phyloP scores from a whole-genome alignment of 306 rosid genomes.

The Purshia tridentata region DNA sequence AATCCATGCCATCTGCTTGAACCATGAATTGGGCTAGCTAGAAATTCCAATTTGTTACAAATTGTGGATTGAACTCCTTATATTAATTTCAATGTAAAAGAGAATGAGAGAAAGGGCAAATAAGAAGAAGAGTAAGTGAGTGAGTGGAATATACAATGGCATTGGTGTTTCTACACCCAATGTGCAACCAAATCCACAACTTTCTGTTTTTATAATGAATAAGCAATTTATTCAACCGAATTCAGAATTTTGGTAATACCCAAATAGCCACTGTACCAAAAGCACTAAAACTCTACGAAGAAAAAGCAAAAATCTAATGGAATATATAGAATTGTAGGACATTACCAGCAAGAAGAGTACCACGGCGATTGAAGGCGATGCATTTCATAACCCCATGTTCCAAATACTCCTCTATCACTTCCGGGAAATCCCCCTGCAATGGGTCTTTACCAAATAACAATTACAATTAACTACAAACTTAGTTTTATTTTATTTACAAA shows the following conservation, averaged over 20 bases:
- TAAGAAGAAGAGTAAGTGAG: background rate
- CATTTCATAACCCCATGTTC: slow-evolving; percentile 93
- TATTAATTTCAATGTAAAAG: background rate
- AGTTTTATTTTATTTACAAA: background rate
- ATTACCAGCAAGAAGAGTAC: slow-evolving; percentile 94
- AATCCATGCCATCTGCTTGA: background rate
- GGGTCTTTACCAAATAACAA: slow-evolving; percentile 56
- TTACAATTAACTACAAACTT: background rate
- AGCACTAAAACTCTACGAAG: background rate
- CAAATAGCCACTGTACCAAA: background rate
- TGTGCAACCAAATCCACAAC: background rate
- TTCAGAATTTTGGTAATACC: background rate
- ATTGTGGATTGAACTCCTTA: background rate
- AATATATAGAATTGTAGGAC: slow-evolving; percentile 4
- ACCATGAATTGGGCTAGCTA: background rate
- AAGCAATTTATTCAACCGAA: background rate
- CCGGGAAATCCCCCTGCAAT: slow-evolving; percentile 91
- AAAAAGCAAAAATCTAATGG: background rate
- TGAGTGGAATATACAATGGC: background rate
- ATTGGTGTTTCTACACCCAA: background rate
- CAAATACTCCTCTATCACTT: slow-evolving; percentile 94
- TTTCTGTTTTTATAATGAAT: background rate
- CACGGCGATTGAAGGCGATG: slow-evolving; percentile 89
- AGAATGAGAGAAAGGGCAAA: background rate
- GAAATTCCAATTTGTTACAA: background rate